Conservation (phyloP, 352 stramenopile species). For the Globisporangium spinosum region DNA sequence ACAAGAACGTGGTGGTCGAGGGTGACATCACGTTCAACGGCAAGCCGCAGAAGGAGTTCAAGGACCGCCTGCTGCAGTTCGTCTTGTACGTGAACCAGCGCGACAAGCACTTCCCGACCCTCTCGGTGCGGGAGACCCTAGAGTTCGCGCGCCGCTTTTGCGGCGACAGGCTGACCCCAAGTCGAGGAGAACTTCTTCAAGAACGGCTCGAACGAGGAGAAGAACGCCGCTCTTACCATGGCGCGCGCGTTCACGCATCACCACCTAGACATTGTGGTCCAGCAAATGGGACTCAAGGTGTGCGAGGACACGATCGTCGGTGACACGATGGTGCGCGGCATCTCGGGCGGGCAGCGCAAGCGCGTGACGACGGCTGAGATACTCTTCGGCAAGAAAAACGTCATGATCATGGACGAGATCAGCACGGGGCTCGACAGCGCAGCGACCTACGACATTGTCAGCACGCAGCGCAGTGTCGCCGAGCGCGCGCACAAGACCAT, state of each 20-base stretch:
- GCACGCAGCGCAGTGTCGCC: slow-evolving; percentile 31
- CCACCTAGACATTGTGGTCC: slow-evolving; percentile 30
- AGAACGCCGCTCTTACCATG: slow-evolving; percentile 14
- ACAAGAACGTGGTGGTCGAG: slow-evolving; percentile 22
- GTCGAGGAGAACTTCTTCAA: slow-evolving; percentile 31
- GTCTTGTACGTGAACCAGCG: slow-evolving; percentile 26
- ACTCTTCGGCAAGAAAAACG: slow-evolving; percentile 54
- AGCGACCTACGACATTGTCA: slow-evolving; percentile 63
- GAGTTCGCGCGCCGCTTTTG: slow-evolving; percentile 30
- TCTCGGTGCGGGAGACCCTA: slow-evolving; percentile 29
- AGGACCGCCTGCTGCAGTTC: slow-evolving; percentile 20
- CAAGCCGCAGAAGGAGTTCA: slow-evolving; percentile 18
- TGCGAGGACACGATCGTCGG: slow-evolving; percentile 57
- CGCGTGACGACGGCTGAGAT: slow-evolving; percentile 86
- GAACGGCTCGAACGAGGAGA: slow-evolving; percentile 28
- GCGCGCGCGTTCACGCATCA: slow-evolving; percentile 10
- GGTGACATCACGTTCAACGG: slow-evolving; percentile 29
- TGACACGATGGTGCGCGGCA: slow-evolving; percentile 47
- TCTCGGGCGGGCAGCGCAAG: slow-evolving; percentile 89
- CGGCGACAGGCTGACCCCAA: slow-evolving; percentile 14
- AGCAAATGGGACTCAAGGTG: slow-evolving; percentile 25
- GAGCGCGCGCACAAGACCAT: slow-evolving; percentile 18
- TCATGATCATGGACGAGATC: slow-evolving; percentile 89
- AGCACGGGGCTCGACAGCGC: slow-evolving; percentile 89
- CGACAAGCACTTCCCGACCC: slow-evolving; percentile 24